Percentiles rank a stretch among this genome's conserved stretches.
phyloP scores from a whole-genome alignment of 371 early-diverging fungal genomes.

The Mortierella sp. region DNA sequence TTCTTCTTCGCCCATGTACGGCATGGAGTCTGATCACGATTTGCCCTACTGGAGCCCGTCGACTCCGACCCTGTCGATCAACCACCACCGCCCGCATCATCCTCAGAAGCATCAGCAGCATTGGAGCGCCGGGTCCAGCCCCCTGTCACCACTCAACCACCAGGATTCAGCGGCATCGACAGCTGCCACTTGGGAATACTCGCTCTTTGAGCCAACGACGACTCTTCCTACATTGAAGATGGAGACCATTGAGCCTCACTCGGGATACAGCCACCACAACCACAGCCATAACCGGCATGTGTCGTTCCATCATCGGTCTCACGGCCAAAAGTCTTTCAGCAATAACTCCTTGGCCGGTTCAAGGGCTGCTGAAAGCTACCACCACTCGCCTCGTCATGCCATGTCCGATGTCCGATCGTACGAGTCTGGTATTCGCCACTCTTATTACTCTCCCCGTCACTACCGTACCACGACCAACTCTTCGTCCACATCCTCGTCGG shows the following conservation, averaged over 20 bases:
- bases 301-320: conserved; percentile 5
- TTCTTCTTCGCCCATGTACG: conserved; percentile 23
- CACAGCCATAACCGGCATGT: conserved; percentile 6
- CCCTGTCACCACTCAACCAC: conserved; percentile 17
- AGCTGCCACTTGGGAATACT: conserved; percentile 21
- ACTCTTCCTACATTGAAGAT: not conserved
- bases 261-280: not conserved
- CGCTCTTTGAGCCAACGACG: conserved; percentile 38
- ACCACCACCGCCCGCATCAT: conserved; percentile 14
- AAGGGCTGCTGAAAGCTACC: not conserved
- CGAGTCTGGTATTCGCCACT: conserved; percentile 16
- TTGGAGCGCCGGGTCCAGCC: conserved; percentile 16
- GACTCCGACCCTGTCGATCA: conserved; percentile 20
- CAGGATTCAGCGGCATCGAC: not conserved
- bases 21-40: conserved; percentile 7
- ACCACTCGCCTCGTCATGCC: conserved; percentile 9
- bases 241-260: not conserved
- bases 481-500: conserved; percentile 7
- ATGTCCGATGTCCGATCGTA: conserved; percentile 26
- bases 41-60: conserved; percentile 47
- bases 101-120: not conserved
- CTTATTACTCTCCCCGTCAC: conserved; percentile 19
- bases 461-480: conserved; percentile 12
- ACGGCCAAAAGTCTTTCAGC: not conserved
- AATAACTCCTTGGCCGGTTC: no score